Evolutionary conservation across 371 early-diverging fungal species (phyloP), one percentile per base, ranked within the genome.

Genomic region (Circinella minor): DNA sequence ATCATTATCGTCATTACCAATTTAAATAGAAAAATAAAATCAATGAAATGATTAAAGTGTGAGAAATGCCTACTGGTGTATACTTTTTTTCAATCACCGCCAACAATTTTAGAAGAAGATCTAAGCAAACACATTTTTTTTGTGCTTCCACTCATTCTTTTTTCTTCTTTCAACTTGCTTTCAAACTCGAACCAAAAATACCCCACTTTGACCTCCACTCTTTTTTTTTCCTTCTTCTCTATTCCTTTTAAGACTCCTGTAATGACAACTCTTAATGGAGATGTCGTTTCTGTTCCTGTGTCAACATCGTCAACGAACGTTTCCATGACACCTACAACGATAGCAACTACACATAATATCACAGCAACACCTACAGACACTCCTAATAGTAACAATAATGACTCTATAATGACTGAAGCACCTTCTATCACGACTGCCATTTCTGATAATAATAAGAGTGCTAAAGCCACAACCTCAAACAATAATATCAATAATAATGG

Each of bases 221-320:
- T 46, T 60, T 47, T 47, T 61, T 39, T 43, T 36, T 36, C 55
- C 66, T 39, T 36, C 55, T 15, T 38, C 55, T 18, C n/a, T 37
- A 27, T 39, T n/a, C 34, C 49, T 66, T 37, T 55, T 38, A 13
- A 9, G 4, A 64, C 43, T 17, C 34, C 36, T 36, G 62, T 34
- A 61, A 61, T 61, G 62, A 43, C 62, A 39, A 4, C 62, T 38
- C 48, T 65, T 13, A 65, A 27, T 51, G 65, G 65, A 47, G 65
- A 65, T 65, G 65, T 38, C 7, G 20, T 36, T 38, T 20, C 65
- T n/a, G 36, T 18, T 36, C 17, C 62, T 17, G n/a, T 48, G 4
- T 65, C 65, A 36, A 51, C 65, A 7, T 38, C 54, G n/a, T 65
- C 65, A 57, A 34, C 27, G 7, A 57, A 20, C 9, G 57, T 57